Evolutionary conservation across 2,329 filamentous ascomycete genomes (phyloP).

Genomic region (Scedosporium aurantiacum): DNA sequence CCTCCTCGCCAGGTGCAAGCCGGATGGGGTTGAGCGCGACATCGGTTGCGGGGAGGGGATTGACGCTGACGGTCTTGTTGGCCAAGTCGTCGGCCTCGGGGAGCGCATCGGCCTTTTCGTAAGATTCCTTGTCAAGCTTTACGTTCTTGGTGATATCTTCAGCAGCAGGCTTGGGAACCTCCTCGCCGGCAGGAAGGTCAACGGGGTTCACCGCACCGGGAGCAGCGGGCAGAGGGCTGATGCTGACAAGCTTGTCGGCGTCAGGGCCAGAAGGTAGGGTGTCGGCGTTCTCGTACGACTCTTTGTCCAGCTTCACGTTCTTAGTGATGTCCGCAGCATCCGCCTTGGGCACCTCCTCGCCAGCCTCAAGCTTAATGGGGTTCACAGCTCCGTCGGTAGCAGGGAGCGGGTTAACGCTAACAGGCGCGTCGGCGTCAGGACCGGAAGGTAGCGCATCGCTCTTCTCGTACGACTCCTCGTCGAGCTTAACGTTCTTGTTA

Average conservation of each 20-base stretch:
- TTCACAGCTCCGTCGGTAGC: constrained; percentile 58
- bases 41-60: constrained; percentile 49
- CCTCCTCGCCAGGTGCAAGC: constrained; percentile 67
- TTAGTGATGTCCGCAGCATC: constrained; percentile 57
- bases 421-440: constrained; percentile 24
- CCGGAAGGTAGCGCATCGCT: constrained; percentile 44
- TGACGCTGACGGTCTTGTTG: constrained; percentile 43
- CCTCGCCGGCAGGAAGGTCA: constrained; percentile 66
- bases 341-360: constrained; percentile 67
- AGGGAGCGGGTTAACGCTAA: constrained; percentile 52
- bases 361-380: constrained; percentile 67
- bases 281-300: constrained; percentile 56
- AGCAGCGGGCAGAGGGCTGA: constrained; percentile 52
- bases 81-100: constrained; percentile 53
- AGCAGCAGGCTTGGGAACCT: constrained; percentile 58
- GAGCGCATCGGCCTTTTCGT: constrained; percentile 64
- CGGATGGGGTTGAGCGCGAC: constrained; percentile 67
- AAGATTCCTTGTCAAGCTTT: constrained; percentile 70
- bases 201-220: constrained; percentile 66
- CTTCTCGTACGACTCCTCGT: constrained; percentile 79
- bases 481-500: constrained; percentile 62
- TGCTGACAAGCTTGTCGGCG: constrained; percentile 37
- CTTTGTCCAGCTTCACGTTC: constrained; percentile 69
- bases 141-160: constrained; percentile 62
- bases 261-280: constrained; percentile 42